Evolutionary conservation across 2,329 filamentous ascomycete species (phyloP).

Genomic region (Akanthomyces uredinophilus): DNA sequence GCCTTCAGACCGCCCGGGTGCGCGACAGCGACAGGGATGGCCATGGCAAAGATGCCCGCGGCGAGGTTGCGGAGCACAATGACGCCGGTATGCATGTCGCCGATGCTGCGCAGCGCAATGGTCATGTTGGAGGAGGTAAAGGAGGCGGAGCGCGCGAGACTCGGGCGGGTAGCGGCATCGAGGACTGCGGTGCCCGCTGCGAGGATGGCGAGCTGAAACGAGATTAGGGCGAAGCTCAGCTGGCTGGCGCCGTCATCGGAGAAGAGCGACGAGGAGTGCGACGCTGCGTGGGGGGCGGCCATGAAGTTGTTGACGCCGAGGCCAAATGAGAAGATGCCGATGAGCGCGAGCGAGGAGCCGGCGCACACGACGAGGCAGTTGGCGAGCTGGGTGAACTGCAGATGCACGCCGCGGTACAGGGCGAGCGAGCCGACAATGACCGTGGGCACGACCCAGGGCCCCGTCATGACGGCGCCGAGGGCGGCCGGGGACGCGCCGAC

Average conservation of each 20-base stretch:
- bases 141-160: constrained; percentile 42
- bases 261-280: constrained; percentile 22
- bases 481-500: constrained; percentile 34
- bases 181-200: constrained; percentile 38
- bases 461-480: constrained; percentile 41
- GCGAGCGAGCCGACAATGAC: constrained; percentile 28
- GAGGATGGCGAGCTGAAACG: constrained; percentile 43
- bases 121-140: constrained; percentile 44
- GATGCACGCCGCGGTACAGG: constrained; percentile 27
- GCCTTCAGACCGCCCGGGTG: constrained; percentile 31
- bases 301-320: constrained; percentile 32
- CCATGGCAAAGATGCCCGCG: constrained; percentile 40
- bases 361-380: constrained; percentile 31
- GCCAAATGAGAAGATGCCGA: constrained; percentile 42
- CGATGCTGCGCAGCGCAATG: constrained; percentile 40
- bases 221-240: constrained; percentile 36
- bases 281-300: constrained; percentile 21
- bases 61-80: constrained; percentile 35
- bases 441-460: constrained; percentile 38
- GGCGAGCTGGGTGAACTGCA: constrained; percentile 28
- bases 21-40: constrained; percentile 33
- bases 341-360: constrained; percentile 35
- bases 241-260: constrained; percentile 23
- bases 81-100: constrained; percentile 44
- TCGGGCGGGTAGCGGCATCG: constrained; percentile 36